phyloP scores from a whole-genome alignment of 495 filamentous ascomycete genomes.

The Hyaloscypha bicolor region DNA sequence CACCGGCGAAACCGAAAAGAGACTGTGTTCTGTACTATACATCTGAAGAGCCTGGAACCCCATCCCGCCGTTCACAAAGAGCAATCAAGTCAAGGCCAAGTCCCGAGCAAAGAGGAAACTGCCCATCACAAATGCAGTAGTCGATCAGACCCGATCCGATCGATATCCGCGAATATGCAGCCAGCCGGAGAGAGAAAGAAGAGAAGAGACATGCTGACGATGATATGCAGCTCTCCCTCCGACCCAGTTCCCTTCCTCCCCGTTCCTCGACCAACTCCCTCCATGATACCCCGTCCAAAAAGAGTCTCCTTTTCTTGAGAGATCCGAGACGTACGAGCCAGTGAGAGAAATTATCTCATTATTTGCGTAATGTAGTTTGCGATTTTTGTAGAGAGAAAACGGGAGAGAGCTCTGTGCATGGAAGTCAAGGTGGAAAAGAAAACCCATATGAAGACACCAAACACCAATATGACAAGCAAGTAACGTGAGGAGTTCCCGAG shows the following conservation, averaged over 20 bases:
- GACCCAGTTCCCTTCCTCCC: not conserved
- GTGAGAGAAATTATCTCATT: slow-evolving; percentile 30
- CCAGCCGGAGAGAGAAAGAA: slow-evolving; percentile 1
- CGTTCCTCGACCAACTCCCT: not conserved
- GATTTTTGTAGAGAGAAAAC: slow-evolving; percentile 21
- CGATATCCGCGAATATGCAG: not conserved
- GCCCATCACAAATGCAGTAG: not conserved
- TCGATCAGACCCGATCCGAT: not conserved
- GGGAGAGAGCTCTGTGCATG: slow-evolving; percentile 21
- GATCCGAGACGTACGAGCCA: not conserved
- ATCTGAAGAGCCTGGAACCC: too few relatives aligned
- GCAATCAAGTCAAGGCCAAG: too few relatives aligned
- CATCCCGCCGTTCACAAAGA: too few relatives aligned
- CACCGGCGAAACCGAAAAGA: too few relatives aligned
- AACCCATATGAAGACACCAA: slow-evolving; percentile 33
- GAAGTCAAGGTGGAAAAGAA: slow-evolving; percentile 20
- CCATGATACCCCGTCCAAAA: not conserved
- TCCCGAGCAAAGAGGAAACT: not conserved
- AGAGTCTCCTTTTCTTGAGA: slow-evolving; percentile 7
- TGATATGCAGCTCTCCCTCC: not conserved
- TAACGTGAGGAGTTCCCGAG: slow-evolving; percentile 27
- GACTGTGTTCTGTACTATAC: too few relatives aligned
- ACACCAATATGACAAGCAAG: slow-evolving; percentile 31
- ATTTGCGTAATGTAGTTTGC: slow-evolving; percentile 21
- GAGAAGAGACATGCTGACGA: not conserved